phyloP scores from a whole-genome alignment of 2,329 filamentous ascomycete genomes.

The Talaromyces sp. region DNA sequence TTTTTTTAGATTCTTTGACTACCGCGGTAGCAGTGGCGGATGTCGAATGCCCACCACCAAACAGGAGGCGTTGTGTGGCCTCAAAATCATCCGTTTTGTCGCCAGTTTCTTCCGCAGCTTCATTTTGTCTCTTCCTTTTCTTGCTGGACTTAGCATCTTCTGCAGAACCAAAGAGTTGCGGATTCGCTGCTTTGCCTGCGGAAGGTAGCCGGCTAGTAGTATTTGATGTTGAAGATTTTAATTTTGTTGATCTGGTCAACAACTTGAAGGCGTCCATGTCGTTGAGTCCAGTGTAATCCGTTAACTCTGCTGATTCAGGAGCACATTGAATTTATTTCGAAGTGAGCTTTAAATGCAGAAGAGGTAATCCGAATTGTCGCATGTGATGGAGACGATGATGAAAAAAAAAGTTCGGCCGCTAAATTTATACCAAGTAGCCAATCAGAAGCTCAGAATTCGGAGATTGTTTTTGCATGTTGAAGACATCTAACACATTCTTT shows the following conservation, averaged over 20 bases:
- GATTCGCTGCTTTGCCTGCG: constrained; percentile 37
- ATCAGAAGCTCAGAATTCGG: constrained; percentile 25
- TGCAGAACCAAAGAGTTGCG: constrained; percentile 36
- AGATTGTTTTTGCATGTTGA: neutral
- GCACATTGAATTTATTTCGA: too few species aligned
- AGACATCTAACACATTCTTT: neutral
- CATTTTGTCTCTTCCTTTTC: constrained; percentile 38
- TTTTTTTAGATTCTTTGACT: constrained; percentile 19
- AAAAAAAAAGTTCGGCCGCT: constrained; percentile 12
- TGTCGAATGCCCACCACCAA: constrained; percentile 26
- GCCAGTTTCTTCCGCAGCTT: constrained; percentile 21
- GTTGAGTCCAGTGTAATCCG: neutral
- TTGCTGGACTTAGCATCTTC: constrained; percentile 27
- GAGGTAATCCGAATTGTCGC: neutral
- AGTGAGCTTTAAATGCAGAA: too few species aligned
- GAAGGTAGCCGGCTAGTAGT: constrained; percentile 35
- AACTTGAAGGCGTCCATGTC: constrained; percentile 47
- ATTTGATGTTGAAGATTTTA: constrained; percentile 33
- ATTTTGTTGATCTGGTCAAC: constrained; percentile 43
- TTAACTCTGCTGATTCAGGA: neutral
- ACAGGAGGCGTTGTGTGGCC: constrained; percentile 35
- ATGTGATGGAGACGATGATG: neutral
- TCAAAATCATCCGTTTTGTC: constrained; percentile 24
- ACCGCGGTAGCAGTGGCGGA: neutral
- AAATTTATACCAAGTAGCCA: constrained; percentile 24